phyloP scores from a whole-genome alignment of 2,329 filamentous ascomycete genomes.

The Neopestalotiopsis sp. region DNA sequence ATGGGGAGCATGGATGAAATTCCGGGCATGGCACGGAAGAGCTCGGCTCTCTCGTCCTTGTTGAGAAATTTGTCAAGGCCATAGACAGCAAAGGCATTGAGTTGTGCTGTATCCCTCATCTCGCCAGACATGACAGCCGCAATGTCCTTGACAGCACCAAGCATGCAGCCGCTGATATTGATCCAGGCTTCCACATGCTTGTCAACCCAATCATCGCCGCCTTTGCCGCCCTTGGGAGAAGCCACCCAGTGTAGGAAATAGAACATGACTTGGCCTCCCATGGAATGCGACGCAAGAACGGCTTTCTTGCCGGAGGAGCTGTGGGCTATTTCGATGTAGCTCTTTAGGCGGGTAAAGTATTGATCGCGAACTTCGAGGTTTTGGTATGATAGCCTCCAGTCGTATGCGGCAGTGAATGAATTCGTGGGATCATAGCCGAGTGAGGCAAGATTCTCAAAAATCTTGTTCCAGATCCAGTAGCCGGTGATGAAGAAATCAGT shows the following conservation, averaged over 20 bases:
- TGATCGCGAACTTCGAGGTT: slow-evolving; percentile 91
- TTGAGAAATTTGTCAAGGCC: slow-evolving; percentile 95
- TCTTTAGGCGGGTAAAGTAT: slow-evolving; percentile 91
- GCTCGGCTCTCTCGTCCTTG: slow-evolving; percentile 86
- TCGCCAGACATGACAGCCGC: slow-evolving; percentile 92
- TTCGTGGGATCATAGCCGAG: slow-evolving; percentile 92
- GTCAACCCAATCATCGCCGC: slow-evolving; percentile 89
- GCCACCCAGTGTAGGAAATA: slow-evolving; percentile 88
- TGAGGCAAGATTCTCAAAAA: slow-evolving; percentile 93
- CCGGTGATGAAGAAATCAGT: slow-evolving; percentile 91
- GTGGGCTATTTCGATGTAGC: slow-evolving; percentile 85
- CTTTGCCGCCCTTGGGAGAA: slow-evolving; percentile 75
- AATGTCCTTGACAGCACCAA: slow-evolving; percentile 89
- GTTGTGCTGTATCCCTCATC: slow-evolving; percentile 97
- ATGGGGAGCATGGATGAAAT: slow-evolving; percentile 97
- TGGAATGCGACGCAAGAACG: slow-evolving; percentile 90
- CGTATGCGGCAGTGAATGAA: slow-evolving; percentile 75
- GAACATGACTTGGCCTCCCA: slow-evolving; percentile 95
- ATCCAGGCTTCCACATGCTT: slow-evolving; percentile 92
- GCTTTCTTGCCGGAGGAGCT: slow-evolving; percentile 78
- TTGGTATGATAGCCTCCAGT: slow-evolving; percentile 90
- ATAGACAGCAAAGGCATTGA: slow-evolving; percentile 96
- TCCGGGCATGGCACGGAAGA: slow-evolving; percentile 96
- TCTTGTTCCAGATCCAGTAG: slow-evolving; percentile 99
- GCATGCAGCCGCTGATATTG: slow-evolving; percentile 97